These are phyloP conservation scores for Tillandsia leiboldiana DNA, from an alignment of 176 grass and related monocot species.

Conservation along the genomic window DNA sequence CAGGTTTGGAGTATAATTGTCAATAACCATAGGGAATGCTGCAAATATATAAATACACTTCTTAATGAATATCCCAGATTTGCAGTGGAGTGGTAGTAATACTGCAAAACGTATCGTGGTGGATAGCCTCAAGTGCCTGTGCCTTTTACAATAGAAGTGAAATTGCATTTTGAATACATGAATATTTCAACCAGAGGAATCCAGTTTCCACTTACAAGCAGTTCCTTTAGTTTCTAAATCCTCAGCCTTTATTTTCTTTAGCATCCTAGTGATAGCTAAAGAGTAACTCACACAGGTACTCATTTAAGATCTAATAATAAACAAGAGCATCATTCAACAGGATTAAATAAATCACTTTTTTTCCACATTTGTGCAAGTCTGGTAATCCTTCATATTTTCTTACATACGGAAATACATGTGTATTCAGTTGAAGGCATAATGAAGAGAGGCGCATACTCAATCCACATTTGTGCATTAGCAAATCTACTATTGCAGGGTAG, in stretches of 20 bases:
- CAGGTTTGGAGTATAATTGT: background rate
- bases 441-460: background rate
- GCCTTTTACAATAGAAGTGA: background rate
- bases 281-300: too few species aligned
- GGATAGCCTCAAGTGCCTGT: too few species aligned
- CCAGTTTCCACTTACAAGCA: background rate
- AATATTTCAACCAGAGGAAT: background rate
- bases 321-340: too few species aligned
- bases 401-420: background rate
- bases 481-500: background rate
- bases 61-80: too few species aligned
- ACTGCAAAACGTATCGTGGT: too few species aligned
- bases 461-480: background rate
- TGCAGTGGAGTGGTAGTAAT: too few species aligned
- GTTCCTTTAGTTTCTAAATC: background rate
- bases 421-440: background rate
- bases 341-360: too few species aligned
- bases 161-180: slow-evolving; percentile 1
- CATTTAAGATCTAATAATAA: too few species aligned
- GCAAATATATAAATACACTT: too few species aligned
- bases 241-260: background rate
- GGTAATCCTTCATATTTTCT: background rate
- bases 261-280: too few species aligned
- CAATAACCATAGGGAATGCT: too few species aligned
- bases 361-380: too few species aligned